Evolutionary conservation across 225 moss, liverwort and hornwort species (phyloP), one percentile per base, ranked within the genome.

Genomic region (Lunularia cruciata): DNA sequence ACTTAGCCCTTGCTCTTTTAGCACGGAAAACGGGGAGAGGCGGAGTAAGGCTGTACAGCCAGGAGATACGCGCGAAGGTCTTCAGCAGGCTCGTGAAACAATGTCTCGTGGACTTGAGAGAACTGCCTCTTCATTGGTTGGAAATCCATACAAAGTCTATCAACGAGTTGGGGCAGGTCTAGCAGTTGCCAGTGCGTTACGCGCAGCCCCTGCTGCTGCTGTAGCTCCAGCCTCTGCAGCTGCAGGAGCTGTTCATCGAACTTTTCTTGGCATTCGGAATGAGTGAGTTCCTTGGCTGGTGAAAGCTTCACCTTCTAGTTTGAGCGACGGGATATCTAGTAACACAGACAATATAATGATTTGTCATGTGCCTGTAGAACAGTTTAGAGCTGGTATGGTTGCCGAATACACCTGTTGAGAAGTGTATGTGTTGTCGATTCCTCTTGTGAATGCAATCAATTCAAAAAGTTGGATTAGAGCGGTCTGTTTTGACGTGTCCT

Each of bases 21-120:
- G 46, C 49, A 19, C 73, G 15, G 73, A 79, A 47, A 67, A 81
- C 37, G 85, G 81, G 22, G 78, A 82, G 12, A 59, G 71, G 53
- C 74, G 78, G 55, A 79, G 81, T 43, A 85, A 72, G 55, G 64
- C 78, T 20, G 66, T 78, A 5, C 85, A 85, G 65, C 85, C 85
- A 57, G 78, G 81, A 18, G 85, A 85, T 71, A 81, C 85, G 28
- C 78, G 85, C 32, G 85, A 85, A 67, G 85, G 85, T 47, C 65
- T 85, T 13, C 85, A 79, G 73, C 85, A 85, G 69, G 85, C 85
- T 42, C 78, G 78, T 67, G 85, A 85, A 81, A 85, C 81, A 73
- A 76, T 85, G 51, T 82, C 85, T 16, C 81, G 78, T 46, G 85
- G 85, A 16, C 58, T 85, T 65, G 85, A 82, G 73, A 81, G 82